Percentiles rank a stretch among this genome's conserved stretches.
Conservation (phyloP, 768 basidiomycete species). For the Cystofilobasidium ferigula region DNA sequence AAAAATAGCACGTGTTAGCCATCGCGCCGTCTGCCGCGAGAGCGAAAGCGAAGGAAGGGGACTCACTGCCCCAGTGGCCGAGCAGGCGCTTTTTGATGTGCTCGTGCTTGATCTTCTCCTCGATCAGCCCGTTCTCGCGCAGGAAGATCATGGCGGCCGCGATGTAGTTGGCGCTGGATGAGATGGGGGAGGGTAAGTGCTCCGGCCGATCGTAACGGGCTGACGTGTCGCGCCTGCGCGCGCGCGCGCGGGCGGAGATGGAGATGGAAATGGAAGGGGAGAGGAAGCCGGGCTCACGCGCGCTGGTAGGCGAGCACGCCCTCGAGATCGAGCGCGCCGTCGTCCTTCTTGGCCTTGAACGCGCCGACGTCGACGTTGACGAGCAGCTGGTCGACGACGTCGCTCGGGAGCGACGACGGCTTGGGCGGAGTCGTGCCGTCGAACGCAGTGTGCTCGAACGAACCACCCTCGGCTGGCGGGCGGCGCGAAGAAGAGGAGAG, state of each 20-base stretch:
- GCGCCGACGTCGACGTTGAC: slow-evolving; percentile 11
- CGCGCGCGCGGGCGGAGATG: not conserved
- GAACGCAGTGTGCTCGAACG: slow-evolving; percentile 22
- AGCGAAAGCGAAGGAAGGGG: not conserved
- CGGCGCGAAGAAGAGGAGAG: not conserved
- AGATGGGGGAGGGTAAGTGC: no score
- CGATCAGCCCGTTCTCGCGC: slow-evolving; percentile 57
- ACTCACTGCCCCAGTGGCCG: slow-evolving; percentile 61
- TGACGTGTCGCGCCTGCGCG: not conserved
- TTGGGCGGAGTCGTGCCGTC: slow-evolving; percentile 24
- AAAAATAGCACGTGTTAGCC: not conserved
- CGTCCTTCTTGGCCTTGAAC: not conserved
- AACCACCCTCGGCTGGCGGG: slow-evolving; percentile 23
- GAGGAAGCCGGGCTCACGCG: slow-evolving; percentile 22
- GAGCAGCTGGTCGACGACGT: slow-evolving; percentile 17
- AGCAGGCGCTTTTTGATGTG: slow-evolving; percentile 72
- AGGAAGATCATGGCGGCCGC: slow-evolving; percentile 72
- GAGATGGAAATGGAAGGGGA: not conserved
- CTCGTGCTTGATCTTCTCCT: slow-evolving; percentile 48
- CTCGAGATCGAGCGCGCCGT: slow-evolving; percentile 31
- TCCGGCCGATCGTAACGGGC: no score
- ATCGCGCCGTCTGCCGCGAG: not conserved
- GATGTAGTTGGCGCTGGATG: slow-evolving; percentile 32
- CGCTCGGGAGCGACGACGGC: slow-evolving; percentile 9
- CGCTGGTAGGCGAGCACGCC: slow-evolving; percentile 36